Evolutionary conservation across 345 rosid species (phyloP).

Genomic region (Eutrema yunnanense): DNA sequence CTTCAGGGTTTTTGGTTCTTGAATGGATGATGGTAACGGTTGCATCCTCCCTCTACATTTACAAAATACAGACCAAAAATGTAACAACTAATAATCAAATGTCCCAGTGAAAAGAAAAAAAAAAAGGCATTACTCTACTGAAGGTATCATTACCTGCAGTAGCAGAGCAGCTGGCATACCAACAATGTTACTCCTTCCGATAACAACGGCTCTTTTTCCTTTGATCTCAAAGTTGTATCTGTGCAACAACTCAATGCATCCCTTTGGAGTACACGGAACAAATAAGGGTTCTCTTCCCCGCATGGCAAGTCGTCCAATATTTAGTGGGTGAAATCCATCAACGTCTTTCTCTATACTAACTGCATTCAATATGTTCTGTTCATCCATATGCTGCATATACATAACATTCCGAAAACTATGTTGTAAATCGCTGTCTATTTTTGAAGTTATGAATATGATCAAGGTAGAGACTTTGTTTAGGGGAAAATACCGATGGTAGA

Average conservation of each 20-base stretch:
- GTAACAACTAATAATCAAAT: too few species aligned
- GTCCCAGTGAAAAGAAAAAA: too few species aligned
- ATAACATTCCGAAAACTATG: background rate
- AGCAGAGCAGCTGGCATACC: slow-evolving; percentile 92
- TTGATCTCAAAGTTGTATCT: slow-evolving; percentile 64
- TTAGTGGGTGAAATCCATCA: slow-evolving; percentile 84
- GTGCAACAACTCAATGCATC: slow-evolving; percentile 77
- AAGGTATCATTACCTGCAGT: slow-evolving; percentile 48
- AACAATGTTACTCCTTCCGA: slow-evolving; percentile 74
- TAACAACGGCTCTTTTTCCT: slow-evolving; percentile 27
- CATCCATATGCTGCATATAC: slow-evolving; percentile 66
- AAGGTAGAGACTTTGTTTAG: too few species aligned
- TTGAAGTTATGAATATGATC: background rate
- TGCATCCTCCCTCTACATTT: slow-evolving; percentile 67
- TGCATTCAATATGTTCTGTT: slow-evolving; percentile 64
- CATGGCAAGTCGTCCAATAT: slow-evolving; percentile 83
- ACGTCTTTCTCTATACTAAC: slow-evolving; percentile 81
- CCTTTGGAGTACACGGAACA: slow-evolving; percentile 83
- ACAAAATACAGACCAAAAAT: background rate
- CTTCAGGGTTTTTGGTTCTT: slow-evolving; percentile 70
- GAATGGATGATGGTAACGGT: slow-evolving; percentile 68
- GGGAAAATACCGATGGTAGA: slow-evolving; percentile 47
- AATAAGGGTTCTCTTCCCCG: slow-evolving; percentile 62
- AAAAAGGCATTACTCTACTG: too few species aligned
- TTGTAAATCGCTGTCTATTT: background rate